Percentiles rank a stretch among this genome's conserved stretches.
Conservation (phyloP, 768 basidiomycete genomes). For the Termitomyces sp. region DNA sequence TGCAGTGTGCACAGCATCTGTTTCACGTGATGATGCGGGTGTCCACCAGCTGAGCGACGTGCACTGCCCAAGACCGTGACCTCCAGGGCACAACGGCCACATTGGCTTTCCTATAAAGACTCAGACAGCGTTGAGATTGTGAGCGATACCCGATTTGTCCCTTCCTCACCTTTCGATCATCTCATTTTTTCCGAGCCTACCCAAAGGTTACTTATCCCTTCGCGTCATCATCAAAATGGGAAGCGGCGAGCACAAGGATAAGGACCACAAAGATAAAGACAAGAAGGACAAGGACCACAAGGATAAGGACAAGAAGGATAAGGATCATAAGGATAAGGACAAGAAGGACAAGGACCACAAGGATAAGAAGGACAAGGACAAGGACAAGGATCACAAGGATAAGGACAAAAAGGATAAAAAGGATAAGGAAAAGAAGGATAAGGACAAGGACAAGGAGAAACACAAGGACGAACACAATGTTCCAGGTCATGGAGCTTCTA, state of each 20-base stretch:
- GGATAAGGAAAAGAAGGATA: slow-evolving; percentile 25
- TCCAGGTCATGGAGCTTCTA: slow-evolving; percentile 2
- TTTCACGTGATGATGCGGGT: background rate
- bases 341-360: slow-evolving; percentile 27
- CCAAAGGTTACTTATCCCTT: background rate
- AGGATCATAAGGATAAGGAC: slow-evolving; percentile 26
- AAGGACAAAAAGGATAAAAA: slow-evolving; percentile 22
- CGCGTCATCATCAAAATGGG: background rate
- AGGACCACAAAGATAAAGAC: slow-evolving; percentile 23
- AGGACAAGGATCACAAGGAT: slow-evolving; percentile 18
- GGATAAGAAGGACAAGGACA: slow-evolving; percentile 27
- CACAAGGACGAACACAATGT: slow-evolving; percentile 8
- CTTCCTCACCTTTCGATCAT: background rate
- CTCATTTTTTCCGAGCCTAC: background rate
- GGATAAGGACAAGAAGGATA: slow-evolving; percentile 26
- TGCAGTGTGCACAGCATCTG: background rate
- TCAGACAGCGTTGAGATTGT: background rate
- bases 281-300: slow-evolving; percentile 28
- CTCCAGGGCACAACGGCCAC: background rate
- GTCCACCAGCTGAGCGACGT: background rate
- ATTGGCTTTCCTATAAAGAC: background rate
- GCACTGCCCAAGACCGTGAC: background rate
- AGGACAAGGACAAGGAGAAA: slow-evolving; percentile 17
- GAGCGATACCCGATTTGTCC: background rate
- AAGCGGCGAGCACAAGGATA: slow-evolving; percentile 22